Percentiles rank a stretch among this genome's conserved stretches.
These are phyloP conservation scores for Citrullus amarus DNA, from an alignment of 306 rosid genomes.

Conservation along the genomic window DNA sequence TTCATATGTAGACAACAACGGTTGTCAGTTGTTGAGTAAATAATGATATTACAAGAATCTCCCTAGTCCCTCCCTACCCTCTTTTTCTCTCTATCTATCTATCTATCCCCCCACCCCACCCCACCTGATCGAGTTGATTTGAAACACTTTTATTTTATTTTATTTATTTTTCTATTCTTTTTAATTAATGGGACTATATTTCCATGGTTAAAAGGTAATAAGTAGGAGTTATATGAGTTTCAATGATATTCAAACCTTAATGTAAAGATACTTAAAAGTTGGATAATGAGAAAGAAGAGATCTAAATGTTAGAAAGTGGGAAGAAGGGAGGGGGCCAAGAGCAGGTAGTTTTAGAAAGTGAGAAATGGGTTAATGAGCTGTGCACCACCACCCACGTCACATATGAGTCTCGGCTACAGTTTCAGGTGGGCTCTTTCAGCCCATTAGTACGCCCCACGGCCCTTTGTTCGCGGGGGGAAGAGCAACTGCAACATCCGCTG, in stretches of 20 bases:
- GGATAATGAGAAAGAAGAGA: background rate
- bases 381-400: background rate
- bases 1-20: background rate
- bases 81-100: background rate
- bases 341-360: background rate
- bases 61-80: background rate
- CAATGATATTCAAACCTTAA: background rate
- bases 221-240: background rate
- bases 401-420: background rate
- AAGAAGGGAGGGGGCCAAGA: background rate
- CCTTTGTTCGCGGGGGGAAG: background rate
- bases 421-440: background rate
- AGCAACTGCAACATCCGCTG: background rate
- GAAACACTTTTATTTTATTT: background rate
- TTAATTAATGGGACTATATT: no score
- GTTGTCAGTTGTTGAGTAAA: background rate
- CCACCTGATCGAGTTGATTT: background rate
- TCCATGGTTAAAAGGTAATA: no score
- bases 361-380: background rate
- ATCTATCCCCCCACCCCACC: background rate
- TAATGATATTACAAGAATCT: background rate
- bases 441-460: background rate
- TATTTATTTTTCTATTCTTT: no score
- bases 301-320: background rate
- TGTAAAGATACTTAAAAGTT: no score